phyloP scores from a whole-genome alignment of 306 rosid species.

The Acacia crassicarpa region DNA sequence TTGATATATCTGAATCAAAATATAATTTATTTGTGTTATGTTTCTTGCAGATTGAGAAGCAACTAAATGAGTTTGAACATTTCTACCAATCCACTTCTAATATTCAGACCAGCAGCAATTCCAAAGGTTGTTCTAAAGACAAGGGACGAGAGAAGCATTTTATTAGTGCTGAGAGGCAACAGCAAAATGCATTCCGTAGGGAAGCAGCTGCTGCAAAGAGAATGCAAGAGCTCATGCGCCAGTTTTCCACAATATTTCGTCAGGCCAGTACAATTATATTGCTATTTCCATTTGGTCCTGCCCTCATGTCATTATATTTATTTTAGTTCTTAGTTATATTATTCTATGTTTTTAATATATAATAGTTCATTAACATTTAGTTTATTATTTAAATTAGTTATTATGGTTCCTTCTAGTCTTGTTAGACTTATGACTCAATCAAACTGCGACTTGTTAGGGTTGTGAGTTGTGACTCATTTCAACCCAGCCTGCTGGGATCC shows the following conservation, averaged over 20 bases:
- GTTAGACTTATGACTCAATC: not conserved
- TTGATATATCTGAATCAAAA: conserved; percentile 19
- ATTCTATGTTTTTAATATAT: not conserved
- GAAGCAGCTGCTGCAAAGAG: conserved; percentile 61
- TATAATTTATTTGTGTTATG: conserved; percentile 15
- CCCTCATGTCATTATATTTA: not conserved
- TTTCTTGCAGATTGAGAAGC: conserved; percentile 66
- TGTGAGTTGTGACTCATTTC: not conserved
- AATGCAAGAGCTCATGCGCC: conserved; percentile 75
- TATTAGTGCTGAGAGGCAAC: conserved; percentile 50
- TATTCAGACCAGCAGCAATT: conserved; percentile 37
- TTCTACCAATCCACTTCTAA: conserved; percentile 37
- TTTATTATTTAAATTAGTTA: not conserved
- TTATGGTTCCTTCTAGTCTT: not conserved
- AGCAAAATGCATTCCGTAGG: conserved; percentile 46
- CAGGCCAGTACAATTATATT: conserved; percentile 48
- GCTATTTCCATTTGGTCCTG: not conserved
- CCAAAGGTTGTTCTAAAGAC: conserved; percentile 53
- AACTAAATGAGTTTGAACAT: conserved; percentile 57
- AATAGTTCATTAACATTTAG: not conserved
- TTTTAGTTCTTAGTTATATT: not conserved
- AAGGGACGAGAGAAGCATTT: conserved; percentile 55
- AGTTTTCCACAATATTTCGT: conserved; percentile 55
- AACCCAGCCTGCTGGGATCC: not conserved
- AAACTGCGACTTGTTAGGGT: not conserved